Conservation (phyloP, 306 rosid genomes). For the Carpinus viminea region DNA sequence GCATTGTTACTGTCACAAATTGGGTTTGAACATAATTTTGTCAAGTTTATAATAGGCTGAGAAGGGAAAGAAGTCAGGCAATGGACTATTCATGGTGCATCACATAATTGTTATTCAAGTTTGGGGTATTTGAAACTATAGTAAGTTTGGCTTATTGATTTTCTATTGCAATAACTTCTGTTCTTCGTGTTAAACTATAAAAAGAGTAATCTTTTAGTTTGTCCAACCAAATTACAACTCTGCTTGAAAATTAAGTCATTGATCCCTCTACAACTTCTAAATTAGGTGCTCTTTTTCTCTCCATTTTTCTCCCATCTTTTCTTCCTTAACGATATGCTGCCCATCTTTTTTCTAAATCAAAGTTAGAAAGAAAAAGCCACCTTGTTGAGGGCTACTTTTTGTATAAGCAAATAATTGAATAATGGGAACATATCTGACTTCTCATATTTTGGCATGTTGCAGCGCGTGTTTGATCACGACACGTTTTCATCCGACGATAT, state of each 20-base stretch:
- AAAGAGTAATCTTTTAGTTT: too few relatives aligned
- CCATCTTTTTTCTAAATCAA: not conserved
- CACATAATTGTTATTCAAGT: not conserved
- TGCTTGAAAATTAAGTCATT: too few relatives aligned
- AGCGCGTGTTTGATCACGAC: constrained; percentile 88
- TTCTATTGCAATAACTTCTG: not conserved
- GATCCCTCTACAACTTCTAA: too few relatives aligned
- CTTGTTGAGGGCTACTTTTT: not conserved
- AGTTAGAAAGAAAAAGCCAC: not conserved
- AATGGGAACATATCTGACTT: constrained; percentile 1
- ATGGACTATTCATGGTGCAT: not conserved
- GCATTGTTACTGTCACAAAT: not conserved
- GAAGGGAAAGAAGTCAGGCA: not conserved
- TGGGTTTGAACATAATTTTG: not conserved
- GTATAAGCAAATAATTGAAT: not conserved
- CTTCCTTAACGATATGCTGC: not conserved
- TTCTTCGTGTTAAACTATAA: not conserved
- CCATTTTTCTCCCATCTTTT: not conserved
- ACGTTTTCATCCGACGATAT: constrained; percentile 94
- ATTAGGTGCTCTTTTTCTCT: not conserved
- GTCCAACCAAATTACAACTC: too few relatives aligned
- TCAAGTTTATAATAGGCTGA: not conserved
- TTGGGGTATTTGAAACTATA: too few relatives aligned
- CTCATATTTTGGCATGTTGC: constrained; percentile 34
- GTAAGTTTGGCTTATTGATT: not conserved